Conservation (phyloP, 164 flowering plant genomes). For the Kingdonia uniflora region DNA sequence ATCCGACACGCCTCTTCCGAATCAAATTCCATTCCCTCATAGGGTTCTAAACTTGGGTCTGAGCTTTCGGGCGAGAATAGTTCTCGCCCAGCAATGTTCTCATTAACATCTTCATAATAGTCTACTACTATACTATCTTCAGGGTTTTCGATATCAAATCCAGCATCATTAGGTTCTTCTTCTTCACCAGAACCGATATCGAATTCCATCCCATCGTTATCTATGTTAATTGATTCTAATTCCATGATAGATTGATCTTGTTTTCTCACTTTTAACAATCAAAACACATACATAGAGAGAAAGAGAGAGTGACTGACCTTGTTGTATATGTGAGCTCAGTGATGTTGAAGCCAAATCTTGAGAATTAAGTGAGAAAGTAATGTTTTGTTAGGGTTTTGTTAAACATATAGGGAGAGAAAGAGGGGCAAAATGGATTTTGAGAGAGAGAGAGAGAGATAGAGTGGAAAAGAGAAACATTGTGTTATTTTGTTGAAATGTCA, state of each 20-base stretch:
- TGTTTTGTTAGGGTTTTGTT: too few relatives aligned
- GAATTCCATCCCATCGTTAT: conserved; percentile 20
- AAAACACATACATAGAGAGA: background rate
- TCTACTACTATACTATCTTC: too few relatives aligned
- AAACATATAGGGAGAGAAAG: too few relatives aligned
- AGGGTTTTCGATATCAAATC: conserved; percentile 13
- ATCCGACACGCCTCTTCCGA: conserved; percentile 35
- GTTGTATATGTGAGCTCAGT: background rate
- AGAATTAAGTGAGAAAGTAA: too few relatives aligned
- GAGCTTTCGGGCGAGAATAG: conserved; percentile 4
- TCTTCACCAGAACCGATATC: conserved; percentile 21
- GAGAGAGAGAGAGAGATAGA: too few relatives aligned
- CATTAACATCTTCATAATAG: background rate
- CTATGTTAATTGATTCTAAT: conserved; percentile 17
- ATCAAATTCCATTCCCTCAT: conserved; percentile 44
- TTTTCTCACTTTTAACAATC: too few relatives aligned
- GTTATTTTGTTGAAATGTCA: too few relatives aligned
- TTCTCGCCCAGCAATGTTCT: background rate
- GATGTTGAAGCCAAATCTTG: too few relatives aligned
- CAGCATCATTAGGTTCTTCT: conserved; percentile 8
- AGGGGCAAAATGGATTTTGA: too few relatives aligned
- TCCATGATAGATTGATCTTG: conserved; percentile 10
- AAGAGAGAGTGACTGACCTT: background rate
- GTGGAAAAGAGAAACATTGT: too few relatives aligned
- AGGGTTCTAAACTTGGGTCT: conserved; percentile 30